Conservation (phyloP, 106 monocot species). For the Agapanthus africanus region DNA sequence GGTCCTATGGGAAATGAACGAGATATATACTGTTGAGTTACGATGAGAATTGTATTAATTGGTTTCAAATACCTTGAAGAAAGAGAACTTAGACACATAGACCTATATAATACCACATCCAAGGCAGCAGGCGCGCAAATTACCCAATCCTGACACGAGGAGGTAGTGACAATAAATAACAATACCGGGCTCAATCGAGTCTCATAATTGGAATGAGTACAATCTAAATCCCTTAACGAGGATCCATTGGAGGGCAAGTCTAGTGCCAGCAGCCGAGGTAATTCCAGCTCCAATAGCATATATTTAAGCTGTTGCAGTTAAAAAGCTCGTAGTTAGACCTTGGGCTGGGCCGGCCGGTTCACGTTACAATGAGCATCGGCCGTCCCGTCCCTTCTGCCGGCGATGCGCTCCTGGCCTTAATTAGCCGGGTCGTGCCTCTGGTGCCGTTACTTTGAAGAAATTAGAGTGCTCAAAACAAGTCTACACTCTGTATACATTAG, state of each 20-base stretch:
- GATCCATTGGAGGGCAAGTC: conserved; percentile 15
- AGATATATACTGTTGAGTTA: no score
- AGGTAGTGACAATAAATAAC: conserved; percentile 20
- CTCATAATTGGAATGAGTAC: conserved; percentile 15
- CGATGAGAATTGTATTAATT: no score
- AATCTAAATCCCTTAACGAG: conserved; percentile 18
- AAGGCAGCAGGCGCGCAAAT: conserved; percentile 10
- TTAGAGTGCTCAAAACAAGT: conserved; percentile 8
- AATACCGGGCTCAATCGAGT: conserved; percentile 7
- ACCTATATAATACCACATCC: conserved; percentile 19
- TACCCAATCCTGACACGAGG: conserved; percentile 11
- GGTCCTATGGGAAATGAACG: no score
- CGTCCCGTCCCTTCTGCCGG: conserved; percentile 2
- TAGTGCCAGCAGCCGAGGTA: conserved; percentile 11
- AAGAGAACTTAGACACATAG: no score
- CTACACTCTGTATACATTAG: no score
- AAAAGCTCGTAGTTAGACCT: conserved; percentile 19
- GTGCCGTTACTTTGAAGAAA: conserved; percentile 9
- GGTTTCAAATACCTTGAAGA: no score
- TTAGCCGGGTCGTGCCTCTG: conserved; percentile 3
- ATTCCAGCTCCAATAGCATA: conserved; percentile 15
- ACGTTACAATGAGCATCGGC: background rate
- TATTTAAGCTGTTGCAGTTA: conserved; percentile 18
- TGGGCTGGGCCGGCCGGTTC: conserved; percentile 5
- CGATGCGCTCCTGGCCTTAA: conserved; percentile 8